These are phyloP conservation scores for Verbena officinalis DNA, from an alignment of 257 asterid genomes.

Conservation along the genomic window DNA sequence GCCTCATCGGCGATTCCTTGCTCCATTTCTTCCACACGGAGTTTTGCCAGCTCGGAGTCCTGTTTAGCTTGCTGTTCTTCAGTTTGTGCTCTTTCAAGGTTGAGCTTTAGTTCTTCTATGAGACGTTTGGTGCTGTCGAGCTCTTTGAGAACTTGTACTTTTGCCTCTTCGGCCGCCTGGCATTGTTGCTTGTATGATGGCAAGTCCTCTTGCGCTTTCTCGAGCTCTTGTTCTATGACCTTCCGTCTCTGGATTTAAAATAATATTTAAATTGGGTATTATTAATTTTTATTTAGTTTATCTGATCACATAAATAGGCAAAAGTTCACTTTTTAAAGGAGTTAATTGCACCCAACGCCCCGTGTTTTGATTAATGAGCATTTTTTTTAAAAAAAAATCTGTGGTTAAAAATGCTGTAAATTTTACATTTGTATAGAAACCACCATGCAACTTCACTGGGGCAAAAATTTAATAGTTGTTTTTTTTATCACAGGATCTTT, in stretches of 20 bases:
- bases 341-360: too few relatives aligned
- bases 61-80: conserved; percentile 93
- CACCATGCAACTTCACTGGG: too few relatives aligned
- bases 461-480: too few relatives aligned
- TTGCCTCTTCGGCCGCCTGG: conserved; percentile 78
- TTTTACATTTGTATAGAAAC: too few relatives aligned
- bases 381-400: too few relatives aligned
- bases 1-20: conserved; percentile 87
- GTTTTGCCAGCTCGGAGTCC: conserved; percentile 87
- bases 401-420: too few relatives aligned
- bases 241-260: conserved; percentile 69
- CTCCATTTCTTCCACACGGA: conserved; percentile 88
- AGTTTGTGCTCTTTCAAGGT: conserved; percentile 81
- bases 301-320: too few relatives aligned
- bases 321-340: too few relatives aligned
- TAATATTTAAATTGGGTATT: too few relatives aligned
- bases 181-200: conserved; percentile 69
- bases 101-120: conserved; percentile 85
- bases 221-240: conserved; percentile 78
- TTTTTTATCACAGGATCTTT: too few relatives aligned
- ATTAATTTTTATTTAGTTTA: too few relatives aligned
- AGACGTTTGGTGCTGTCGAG: conserved; percentile 77
- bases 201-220: conserved; percentile 75
- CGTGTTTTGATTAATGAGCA: too few relatives aligned
- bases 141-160: conserved; percentile 62